phyloP scores from a whole-genome alignment of 1,284 basidiomycete genomes.

The Melampsora larici-populina region DNA sequence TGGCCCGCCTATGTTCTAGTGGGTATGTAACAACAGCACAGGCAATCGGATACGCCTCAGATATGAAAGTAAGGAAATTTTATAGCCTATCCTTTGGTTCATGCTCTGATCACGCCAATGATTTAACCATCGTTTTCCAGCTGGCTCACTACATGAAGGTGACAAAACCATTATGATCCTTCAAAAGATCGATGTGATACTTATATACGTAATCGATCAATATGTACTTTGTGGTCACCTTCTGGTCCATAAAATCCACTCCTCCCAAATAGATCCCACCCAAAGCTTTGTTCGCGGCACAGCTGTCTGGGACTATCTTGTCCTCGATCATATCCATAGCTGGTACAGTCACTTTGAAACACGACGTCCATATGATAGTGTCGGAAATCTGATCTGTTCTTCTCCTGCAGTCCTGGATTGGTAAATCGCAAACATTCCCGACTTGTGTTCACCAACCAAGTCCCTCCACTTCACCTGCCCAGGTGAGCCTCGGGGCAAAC shows the following conservation, averaged over 20 bases:
- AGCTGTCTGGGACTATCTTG: constrained; percentile 21
- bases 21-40: constrained; percentile 38
- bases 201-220: neutral
- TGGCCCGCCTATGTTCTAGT: constrained; percentile 18
- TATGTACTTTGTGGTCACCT: neutral
- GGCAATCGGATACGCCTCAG: constrained; percentile 36
- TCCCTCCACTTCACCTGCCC: constrained; percentile 30
- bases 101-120: neutral
- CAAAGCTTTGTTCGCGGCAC: constrained; percentile 27
- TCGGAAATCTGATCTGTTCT: too few species aligned
- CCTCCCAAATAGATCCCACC: constrained; percentile 20
- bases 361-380: too few species aligned
- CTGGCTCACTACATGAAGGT: constrained; percentile 42
- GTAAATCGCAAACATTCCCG: constrained; percentile 23
- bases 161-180: neutral
- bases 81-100: neutral
- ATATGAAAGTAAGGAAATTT: constrained; percentile 25
- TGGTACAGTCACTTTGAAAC: too few species aligned
- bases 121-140: neutral
- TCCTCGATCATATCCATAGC: constrained; percentile 27
- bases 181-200: neutral
- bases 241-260: too few species aligned
- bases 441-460: constrained; percentile 36
- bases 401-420: constrained; percentile 25
- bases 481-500: neutral